Evolutionary conservation across 1,139 yeast species (phyloP).

Genomic region (Yamadazyma trypodendri): DNA sequence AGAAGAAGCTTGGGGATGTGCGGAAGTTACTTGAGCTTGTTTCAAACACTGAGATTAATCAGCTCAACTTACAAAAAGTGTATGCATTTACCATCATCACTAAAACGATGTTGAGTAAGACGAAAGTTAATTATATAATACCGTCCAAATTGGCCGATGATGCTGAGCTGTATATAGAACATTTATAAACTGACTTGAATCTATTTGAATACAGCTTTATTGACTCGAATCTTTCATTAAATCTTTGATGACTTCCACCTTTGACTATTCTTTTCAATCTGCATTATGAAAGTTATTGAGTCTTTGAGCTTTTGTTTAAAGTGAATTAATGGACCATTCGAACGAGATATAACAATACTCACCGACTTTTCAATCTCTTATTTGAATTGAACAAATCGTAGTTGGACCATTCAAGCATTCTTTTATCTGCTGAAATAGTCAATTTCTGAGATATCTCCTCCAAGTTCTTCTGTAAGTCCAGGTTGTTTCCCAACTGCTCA

Average conservation of each 20-base stretch:
- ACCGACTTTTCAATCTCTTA: constrained; percentile 39
- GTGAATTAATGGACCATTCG: no score
- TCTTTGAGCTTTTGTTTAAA: no score
- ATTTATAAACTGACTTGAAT: no score
- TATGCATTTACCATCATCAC: constrained; percentile 22
- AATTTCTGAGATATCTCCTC: constrained; percentile 49
- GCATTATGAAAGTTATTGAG: no score
- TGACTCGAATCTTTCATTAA: no score
- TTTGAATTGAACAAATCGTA: constrained; percentile 44
- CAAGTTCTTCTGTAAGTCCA: constrained; percentile 35
- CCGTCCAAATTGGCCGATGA: constrained; percentile 4
- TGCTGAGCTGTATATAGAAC: constrained; percentile 5
- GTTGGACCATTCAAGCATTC: constrained; percentile 61
- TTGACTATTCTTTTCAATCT: no score
- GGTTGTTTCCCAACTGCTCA: constrained; percentile 38
- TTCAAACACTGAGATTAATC: neutral
- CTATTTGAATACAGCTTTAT: no score
- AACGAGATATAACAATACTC: no score
- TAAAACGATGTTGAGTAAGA: constrained; percentile 17
- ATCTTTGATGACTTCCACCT: no score
- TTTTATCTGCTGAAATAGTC: constrained; percentile 45
- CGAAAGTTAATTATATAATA: constrained; percentile 15
- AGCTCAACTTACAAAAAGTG: constrained; percentile 7
- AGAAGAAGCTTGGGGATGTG: constrained; percentile 13
- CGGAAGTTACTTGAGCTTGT: constrained; percentile 15